These are phyloP conservation scores for Skeletonema marinoi DNA, from an alignment of 108 stramenopile genomes.

Conservation along the genomic window DNA sequence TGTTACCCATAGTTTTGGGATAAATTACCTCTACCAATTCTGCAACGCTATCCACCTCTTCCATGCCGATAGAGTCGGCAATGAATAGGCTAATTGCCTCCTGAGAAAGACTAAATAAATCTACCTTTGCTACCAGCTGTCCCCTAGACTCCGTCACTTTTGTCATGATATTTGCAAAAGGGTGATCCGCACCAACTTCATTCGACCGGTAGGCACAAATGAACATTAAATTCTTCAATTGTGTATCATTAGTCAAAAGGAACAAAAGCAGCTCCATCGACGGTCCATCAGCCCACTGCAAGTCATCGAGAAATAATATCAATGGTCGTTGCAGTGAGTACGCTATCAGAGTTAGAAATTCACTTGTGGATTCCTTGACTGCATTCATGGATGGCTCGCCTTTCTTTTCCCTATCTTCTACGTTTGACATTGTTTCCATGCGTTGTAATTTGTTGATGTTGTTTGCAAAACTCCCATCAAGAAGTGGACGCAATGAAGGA, in stretches of 20 bases:
- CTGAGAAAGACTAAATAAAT: constrained; percentile 17
- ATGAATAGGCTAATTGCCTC: constrained; percentile 6
- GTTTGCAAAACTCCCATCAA: background rate
- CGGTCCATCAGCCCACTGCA: constrained; percentile 35
- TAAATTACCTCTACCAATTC: constrained; percentile 30
- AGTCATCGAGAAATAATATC: constrained; percentile 27
- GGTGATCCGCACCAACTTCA: constrained; percentile 21
- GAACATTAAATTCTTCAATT: constrained; percentile 16
- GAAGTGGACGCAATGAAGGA: background rate
- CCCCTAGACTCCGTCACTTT: background rate
- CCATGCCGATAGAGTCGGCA: constrained; percentile 2
- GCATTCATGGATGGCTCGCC: background rate
- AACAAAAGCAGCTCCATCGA: constrained; percentile 9
- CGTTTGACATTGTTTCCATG: background rate
- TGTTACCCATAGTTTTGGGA: constrained; percentile 43
- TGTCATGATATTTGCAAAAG: constrained; percentile 7
- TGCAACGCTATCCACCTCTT: constrained; percentile 1
- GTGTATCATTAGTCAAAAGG: background rate
- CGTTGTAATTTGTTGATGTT: background rate
- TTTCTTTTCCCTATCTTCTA: background rate
- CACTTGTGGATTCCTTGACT: background rate
- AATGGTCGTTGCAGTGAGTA: constrained; percentile 3
- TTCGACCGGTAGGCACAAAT: constrained; percentile 42
- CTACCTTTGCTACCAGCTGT: background rate
- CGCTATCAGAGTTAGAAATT: background rate